These are phyloP conservation scores for Priceomyces fermenticarens DNA, from an alignment of 805 yeast species.

Conservation along the genomic window DNA sequence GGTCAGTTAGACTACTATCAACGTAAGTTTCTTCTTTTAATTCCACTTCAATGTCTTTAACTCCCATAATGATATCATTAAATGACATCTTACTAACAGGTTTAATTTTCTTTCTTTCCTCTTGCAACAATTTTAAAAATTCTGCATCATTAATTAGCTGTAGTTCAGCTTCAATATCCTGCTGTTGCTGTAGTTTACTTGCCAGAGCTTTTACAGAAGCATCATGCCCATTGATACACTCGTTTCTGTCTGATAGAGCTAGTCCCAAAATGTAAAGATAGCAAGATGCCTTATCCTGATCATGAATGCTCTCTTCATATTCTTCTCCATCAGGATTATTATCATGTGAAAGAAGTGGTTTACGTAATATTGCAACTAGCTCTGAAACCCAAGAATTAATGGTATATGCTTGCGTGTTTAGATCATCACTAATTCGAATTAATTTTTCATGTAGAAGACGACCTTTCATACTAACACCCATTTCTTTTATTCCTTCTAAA, in stretches of 20 bases:
- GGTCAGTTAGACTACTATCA: conserved; percentile 10
- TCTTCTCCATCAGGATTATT: conserved; percentile 67
- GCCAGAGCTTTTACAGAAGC: conserved; percentile 15
- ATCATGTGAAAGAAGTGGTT: conserved; percentile 49
- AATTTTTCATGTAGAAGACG: conserved; percentile 21
- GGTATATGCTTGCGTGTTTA: conserved; percentile 51
- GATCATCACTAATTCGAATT: conserved; percentile 18
- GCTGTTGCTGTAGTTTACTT: conserved; percentile 17
- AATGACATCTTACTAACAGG: conserved; percentile 30
- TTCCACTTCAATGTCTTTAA: conserved; percentile 26
- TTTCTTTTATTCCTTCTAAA: conserved; percentile 10
- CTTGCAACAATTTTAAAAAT: conserved; percentile 23
- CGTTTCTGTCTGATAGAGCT: conserved; percentile 37
- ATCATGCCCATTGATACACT: conserved; percentile 36
- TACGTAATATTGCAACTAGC: conserved; percentile 40
- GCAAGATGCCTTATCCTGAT: conserved; percentile 68
- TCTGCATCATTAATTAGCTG: conserved; percentile 22
- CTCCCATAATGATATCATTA: conserved; percentile 27
- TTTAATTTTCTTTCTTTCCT: conserved; percentile 20
- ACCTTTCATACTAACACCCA: conserved; percentile 17
- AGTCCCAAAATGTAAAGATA: conserved; percentile 50
- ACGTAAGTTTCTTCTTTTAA: conserved; percentile 16
- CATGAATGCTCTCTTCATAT: conserved; percentile 68
- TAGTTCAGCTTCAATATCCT: conserved; percentile 21
- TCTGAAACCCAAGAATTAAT: conserved; percentile 52